These are phyloP conservation scores for Dryadomyces sulphureus DNA, from an alignment of 2,329 filamentous ascomycete genomes.

Conservation along the genomic window DNA sequence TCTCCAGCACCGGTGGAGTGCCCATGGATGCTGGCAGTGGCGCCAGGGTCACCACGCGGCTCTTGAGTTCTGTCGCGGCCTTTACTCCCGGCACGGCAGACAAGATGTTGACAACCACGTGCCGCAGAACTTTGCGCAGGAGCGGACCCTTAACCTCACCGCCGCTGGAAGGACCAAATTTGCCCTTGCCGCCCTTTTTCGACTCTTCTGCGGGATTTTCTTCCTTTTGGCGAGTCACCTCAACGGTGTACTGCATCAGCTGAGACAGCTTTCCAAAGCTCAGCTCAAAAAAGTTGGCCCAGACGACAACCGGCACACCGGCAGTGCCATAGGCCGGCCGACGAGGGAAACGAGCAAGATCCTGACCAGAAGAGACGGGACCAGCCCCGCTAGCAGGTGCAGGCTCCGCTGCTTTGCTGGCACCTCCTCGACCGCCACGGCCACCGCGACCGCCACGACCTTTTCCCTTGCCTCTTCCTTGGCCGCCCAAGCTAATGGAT, in stretches of 20 bases:
- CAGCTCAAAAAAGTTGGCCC: slow-evolving; percentile 40
- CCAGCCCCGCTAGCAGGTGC: neutral
- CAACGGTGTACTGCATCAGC: slow-evolving; percentile 31
- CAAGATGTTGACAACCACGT: slow-evolving; percentile 19
- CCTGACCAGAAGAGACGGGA: neutral
- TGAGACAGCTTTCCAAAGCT: slow-evolving; percentile 16
- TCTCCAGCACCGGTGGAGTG: slow-evolving; percentile 2
- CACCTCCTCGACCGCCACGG: neutral
- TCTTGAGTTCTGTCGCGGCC: slow-evolving; percentile 11
- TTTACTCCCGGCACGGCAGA: slow-evolving; percentile 15
- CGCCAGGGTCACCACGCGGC: slow-evolving; percentile 8
- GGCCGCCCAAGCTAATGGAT: neutral
- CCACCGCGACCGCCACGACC: neutral
- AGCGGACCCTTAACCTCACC: slow-evolving; percentile 10
- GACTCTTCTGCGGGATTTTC: neutral
- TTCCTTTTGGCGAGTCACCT: slow-evolving; percentile 13
- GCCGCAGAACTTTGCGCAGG: slow-evolving; percentile 7
- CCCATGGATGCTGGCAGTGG: slow-evolving; percentile 1
- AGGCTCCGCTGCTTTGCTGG: neutral
- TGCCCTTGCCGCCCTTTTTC: neutral
- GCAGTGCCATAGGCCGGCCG: slow-evolving; percentile 33
- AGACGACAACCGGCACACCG: slow-evolving; percentile 28
- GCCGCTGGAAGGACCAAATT: slow-evolving; percentile 8
- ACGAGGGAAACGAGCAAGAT: slow-evolving; percentile 20
- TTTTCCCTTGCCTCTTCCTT: neutral